Base-by-base conservation (phyloP, 164 flowering plant genomes). In the Magnolia officinalis region DNA sequence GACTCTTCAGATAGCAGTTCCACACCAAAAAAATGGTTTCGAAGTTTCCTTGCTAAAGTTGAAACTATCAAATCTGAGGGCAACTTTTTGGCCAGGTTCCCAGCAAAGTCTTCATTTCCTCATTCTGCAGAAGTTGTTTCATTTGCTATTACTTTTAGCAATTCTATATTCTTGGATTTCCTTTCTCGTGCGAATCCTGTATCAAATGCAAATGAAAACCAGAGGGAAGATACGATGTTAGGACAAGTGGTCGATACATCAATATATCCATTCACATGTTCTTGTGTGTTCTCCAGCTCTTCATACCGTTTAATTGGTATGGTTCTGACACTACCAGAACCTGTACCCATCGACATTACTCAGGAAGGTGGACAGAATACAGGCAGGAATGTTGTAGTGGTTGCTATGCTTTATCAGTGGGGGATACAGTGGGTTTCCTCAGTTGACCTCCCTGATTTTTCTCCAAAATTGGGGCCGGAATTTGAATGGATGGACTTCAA, bases 401-500 rank as follows among this genome's bases (percentile, higher is more conserved):
- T 92, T 75, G 86, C 88, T 67, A 82, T 80, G 82, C 70, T 92
- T 72, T 71, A 81, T 52, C 78, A 75, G 75, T 81, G 84, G 85
- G 98, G 95, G 72, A 84, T 96, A 65, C 87, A 89, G 72, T 96
- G 97, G 98, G 77, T 91, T 81, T 91, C 85, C 81, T 82, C 88
- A 1, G 90, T 89, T 67, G 84, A 86, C 78, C 91, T 93, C 80
- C 76, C 67, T 21, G 82, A 77, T 74, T 79, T 78, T 80, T 71
- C 74, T 78, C 67, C 29, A 58, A 80, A 80, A 76, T 58, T 45
- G 23, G 84, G 82, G 45, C 74, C 61, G 6, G 73, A 58, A 50
- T 64, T 76, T 86, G 91, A 84, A 29, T 96, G 99, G 98, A 75
- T 78, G 23, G 99, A 96, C 78, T 94, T 96, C 67, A 82, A 80